Evolutionary conservation across 441 rosid species (phyloP), one percentile per base, ranked within the genome.

Genomic region (Gossypium davidsonii): DNA sequence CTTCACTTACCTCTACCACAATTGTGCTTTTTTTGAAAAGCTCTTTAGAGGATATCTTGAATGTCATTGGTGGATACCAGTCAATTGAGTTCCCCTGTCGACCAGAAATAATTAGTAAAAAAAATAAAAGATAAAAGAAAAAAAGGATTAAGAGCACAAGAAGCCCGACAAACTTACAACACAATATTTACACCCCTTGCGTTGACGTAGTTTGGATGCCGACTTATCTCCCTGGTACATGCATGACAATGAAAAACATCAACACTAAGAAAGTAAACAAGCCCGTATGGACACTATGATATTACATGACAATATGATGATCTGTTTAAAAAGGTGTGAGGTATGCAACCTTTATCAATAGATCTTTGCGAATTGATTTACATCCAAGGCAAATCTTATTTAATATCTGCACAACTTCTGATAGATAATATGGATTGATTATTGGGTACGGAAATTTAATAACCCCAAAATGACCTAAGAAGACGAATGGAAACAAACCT

Each of bases 311-410:
- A 37, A 31, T 20, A 65, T 7, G 34, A 59, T 34, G 48, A 28
- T 34, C 48, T 39, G 42, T 57, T 71, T 25, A 53, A 23, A 28
- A 73, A 65, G 25, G 52, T 46, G 18, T 28, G 77, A 69, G 82
- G 73, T 72, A 78, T 78, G 85, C 78, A 77, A 90, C 97, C 99
- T 90, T 90, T 77, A 71, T 74, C 79, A 75, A 74, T 66, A 74
- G 39, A 72, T 86, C 86, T 79, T 87, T 81, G 76, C 89, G 77
- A 18, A 88, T 58, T 74, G 94, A 82, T 85, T 89, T 91, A 83
- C 98, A 95, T 42, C 88, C 89, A 2, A 98, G 98, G 73, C 98
- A 95, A 73, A 88, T 77, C 77, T 85, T 85, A 74, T 95, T 95
- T 65, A 95, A 64, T 69, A 95, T 64, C 25, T 86, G 75, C 2